Percentiles rank a stretch among this genome's conserved stretches.
phyloP scores from a whole-genome alignment of 805 yeast species.

The Schwanniomyces polymorphus region DNA sequence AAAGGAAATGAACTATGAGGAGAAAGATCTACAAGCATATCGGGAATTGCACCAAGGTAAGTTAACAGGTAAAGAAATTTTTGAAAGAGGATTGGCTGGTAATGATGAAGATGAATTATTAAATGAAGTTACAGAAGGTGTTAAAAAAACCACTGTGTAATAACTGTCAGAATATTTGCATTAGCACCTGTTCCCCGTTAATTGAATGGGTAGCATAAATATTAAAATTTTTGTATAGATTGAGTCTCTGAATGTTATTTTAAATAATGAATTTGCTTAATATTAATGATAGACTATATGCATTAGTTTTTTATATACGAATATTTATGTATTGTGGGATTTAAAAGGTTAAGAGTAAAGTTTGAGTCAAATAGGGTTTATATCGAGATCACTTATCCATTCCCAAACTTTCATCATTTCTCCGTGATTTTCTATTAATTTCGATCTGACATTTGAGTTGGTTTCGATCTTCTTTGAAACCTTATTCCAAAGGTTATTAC shows the following conservation, averaged over 20 bases:
- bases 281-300: too few relatives aligned
- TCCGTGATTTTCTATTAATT: slow-evolving; percentile 74
- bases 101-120: slow-evolving; percentile 45
- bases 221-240: not conserved
- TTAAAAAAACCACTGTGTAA: slow-evolving; percentile 3
- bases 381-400: slow-evolving; percentile 54
- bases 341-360: too few relatives aligned
- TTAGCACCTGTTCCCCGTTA: not conserved
- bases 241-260: too few relatives aligned
- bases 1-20: slow-evolving; percentile 69
- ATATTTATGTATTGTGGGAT: not conserved
- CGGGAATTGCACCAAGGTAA: slow-evolving; percentile 68
- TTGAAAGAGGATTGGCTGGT: slow-evolving; percentile 84
- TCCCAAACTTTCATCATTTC: slow-evolving; percentile 88
- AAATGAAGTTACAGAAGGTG: slow-evolving; percentile 9
- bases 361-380: not conserved
- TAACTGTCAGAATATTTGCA: not conserved
- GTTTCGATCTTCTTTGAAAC: slow-evolving; percentile 59
- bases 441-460: slow-evolving; percentile 63
- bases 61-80: slow-evolving; percentile 84
- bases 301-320: not conserved
- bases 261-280: too few relatives aligned
- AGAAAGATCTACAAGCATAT: slow-evolving; percentile 52
- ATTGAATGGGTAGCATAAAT: not conserved
- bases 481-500: slow-evolving; percentile 56